Evolutionary conservation across 2,329 filamentous ascomycete species (phyloP), one percentile per base, ranked within the genome.

Genomic region (Paraphoma chrysanthemicola): DNA sequence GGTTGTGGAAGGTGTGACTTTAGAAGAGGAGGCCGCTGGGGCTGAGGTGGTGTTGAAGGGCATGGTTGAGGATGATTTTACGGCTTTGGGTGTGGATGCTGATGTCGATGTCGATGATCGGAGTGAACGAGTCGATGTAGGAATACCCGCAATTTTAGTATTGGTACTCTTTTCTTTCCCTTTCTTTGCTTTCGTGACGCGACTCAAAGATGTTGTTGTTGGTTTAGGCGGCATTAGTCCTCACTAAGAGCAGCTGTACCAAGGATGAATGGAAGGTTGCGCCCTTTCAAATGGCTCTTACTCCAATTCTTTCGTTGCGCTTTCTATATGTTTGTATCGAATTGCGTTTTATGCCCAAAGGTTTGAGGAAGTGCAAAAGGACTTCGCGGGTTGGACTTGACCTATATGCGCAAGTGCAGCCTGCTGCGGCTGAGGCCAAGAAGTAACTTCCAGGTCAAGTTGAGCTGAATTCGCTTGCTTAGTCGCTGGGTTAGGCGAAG

Each of bases 181-280:
- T 31, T 28, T 23, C 23, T 47, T 53, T 8, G 36, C 17, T 47
- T 53, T 51, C 23, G 39, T 30, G 23, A 44, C 28, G 14, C 48
- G 48, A n/a, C 17, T 38, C 16, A 18, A 14, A 8, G 36, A 30
- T 6, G 39, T 12, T 28, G 36, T 29, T 6, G 39, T 29, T 28
- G 23, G 29, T 31, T 50, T 50, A 18, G 48, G 48, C 11, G 48
- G 48, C 48, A 43, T 50, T 50, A n/a, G 3, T 18, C 10, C 18
- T 5, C 33, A 4, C 16, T 10, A 17, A 43, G 39, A 18, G 17
- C 14, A 14, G 33, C 6, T 33, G 48, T 29, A n/a, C 36, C 18
- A 16, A 28, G 28, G 23, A 30, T 42, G n/a, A 38, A 23, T 42
- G 36, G 38, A 50, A 50, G 18, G 23, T 12, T 6, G 39, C 39